A percentile compares a stretch with the other conserved stretches of the same genome.
phyloP scores from a whole-genome alignment of 2,329 filamentous ascomycete genomes.

The Colletotrichum lini region DNA sequence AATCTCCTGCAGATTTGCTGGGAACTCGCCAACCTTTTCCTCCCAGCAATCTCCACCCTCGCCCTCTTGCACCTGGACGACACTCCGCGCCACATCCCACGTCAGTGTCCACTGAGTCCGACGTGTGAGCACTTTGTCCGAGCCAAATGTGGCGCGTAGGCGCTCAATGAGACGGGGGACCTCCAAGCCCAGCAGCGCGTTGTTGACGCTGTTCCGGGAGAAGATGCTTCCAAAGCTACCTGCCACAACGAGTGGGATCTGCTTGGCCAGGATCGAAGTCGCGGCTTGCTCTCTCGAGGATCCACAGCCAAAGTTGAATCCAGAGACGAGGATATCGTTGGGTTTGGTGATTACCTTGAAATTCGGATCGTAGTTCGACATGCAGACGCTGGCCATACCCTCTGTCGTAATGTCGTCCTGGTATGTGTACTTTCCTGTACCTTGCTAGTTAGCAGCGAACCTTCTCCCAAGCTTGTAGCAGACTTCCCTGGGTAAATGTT shows the following conservation, averaged over 20 bases:
- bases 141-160: constrained; percentile 73
- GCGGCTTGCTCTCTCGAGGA: constrained; percentile 88
- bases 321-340: constrained; percentile 86
- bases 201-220: constrained; percentile 83
- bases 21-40: too few species aligned
- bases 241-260: constrained; percentile 84
- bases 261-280: constrained; percentile 85
- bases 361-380: constrained; percentile 90
- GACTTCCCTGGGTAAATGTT: constrained; percentile 84
- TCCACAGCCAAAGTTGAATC: constrained; percentile 94
- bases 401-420: constrained; percentile 84
- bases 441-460: constrained; percentile 56
- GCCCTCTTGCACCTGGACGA: too few species aligned
- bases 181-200: constrained; percentile 81
- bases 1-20: too few species aligned
- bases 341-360: constrained; percentile 76
- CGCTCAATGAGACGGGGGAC: constrained; percentile 77
- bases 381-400: constrained; percentile 90
- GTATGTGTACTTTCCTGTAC: constrained; percentile 81
- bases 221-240: constrained; percentile 91
- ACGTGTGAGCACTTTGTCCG: constrained; percentile 72
- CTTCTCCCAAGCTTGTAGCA: too few species aligned
- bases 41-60: too few species aligned
- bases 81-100: constrained; percentile 83
- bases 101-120: constrained; percentile 86